These are phyloP conservation scores for Gymnopilus dilepis DNA, from an alignment of 768 basidiomycete genomes.

Conservation along the genomic window DNA sequence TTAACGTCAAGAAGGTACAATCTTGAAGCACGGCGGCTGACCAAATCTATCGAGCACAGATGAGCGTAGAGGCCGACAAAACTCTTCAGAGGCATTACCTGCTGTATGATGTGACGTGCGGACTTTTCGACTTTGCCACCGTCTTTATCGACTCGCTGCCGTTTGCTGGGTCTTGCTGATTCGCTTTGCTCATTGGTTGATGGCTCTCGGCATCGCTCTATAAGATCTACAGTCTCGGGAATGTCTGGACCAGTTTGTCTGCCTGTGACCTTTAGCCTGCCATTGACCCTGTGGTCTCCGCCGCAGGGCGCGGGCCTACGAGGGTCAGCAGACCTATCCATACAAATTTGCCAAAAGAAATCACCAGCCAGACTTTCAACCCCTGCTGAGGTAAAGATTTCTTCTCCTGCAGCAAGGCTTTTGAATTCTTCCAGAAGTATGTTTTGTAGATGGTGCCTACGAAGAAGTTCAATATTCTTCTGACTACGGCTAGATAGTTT, in stretches of 20 bases:
- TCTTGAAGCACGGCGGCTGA: background rate
- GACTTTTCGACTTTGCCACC: no score
- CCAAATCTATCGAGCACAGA: background rate
- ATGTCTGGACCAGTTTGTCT: constrained; percentile 5
- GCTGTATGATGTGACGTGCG: background rate
- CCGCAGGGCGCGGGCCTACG: no score
- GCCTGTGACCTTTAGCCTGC: background rate
- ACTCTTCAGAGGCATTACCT: background rate
- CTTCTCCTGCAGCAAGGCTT: background rate
- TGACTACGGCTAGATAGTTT: background rate
- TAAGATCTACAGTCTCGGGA: background rate
- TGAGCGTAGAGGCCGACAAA: background rate
- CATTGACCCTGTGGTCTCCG: constrained; percentile 1
- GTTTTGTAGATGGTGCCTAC: background rate
- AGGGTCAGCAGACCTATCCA: no score
- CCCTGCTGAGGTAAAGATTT: background rate
- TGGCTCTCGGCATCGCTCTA: background rate
- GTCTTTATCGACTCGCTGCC: no score
- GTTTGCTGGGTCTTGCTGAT: no score
- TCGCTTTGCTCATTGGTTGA: background rate
- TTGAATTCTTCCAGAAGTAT: background rate
- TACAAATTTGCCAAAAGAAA: background rate
- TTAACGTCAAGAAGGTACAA: constrained; percentile 11
- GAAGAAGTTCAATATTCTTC: background rate
- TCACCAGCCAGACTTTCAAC: background rate